Evolutionary conservation across 2,329 filamentous ascomycete species (phyloP), one percentile per base, ranked within the genome.

Genomic region (Neopestalotiopsis rosae): DNA sequence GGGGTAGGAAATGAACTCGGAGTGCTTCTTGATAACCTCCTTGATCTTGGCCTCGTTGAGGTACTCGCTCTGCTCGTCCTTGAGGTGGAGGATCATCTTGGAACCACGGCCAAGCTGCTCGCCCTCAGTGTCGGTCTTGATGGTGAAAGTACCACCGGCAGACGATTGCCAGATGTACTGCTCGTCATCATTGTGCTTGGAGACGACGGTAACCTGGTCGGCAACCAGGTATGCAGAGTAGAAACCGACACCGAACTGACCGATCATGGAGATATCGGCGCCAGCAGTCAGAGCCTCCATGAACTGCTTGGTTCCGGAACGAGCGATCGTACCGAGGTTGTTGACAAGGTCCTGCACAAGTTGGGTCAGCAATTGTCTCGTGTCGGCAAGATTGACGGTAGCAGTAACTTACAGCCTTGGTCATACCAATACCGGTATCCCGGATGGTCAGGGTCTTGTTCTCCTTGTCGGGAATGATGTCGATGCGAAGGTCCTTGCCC

Each of bases 1-100:
- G 81, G 96, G 96, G 90, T 99, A 99, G 65, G 96, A 98, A 89
- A 99, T 99, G 90, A 99, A 99, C 89, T 99, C 96, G 82, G 96
- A 98, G 93, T 99, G 96, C 94, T 99, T 99, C 94, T 98, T 98
- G 89, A 99, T 95, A 75, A 99, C 95, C 90, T 99, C 96, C 93
- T 99, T 99, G 89, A 99, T 92, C 90, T 95, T 96, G 89, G 89
- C 89, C 92, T 99, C 96, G 86, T 98, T 97, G 76, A 98, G 89
- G 91, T 97, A 99, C 84, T 98, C 96, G 74, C 88, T 89, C 90
- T 99, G 96, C 91, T 99, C 96, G 78, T 99, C 96, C 93, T 99
- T 99, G 81, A 99, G 89, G 89, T 98, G 94, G 72, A 99, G 94
- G 85, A 98, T 91, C 83, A 99, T 97, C 91, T 97, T 95, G 84